Evolutionary conservation across 2,329 filamentous ascomycete genomes (phyloP).

Genomic region (Botrytis squamosa): DNA sequence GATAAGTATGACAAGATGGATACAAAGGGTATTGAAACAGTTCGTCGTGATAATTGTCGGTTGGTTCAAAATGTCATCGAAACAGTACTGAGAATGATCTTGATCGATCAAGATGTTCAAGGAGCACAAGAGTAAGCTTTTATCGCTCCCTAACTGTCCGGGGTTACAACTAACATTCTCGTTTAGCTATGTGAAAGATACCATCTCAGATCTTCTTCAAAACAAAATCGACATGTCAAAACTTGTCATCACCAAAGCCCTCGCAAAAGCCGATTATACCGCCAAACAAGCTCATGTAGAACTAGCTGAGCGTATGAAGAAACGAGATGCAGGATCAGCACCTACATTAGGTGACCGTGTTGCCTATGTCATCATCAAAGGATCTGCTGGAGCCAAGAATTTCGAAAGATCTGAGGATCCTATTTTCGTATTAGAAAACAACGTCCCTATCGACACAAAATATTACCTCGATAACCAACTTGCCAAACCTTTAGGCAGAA

Average conservation of each 20-base stretch:
- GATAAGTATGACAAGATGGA: conserved; percentile 99
- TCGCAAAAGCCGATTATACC: conserved; percentile 86
- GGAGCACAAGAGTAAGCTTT: conserved; percentile 84
- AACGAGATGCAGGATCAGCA: conserved; percentile 21
- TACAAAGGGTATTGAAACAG: conserved; percentile 98
- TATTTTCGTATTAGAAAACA: conserved; percentile 95
- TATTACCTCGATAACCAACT: conserved; percentile 99
- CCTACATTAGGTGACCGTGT: conserved; percentile 20
- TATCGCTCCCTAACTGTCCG: background rate
- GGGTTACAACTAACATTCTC: background rate
- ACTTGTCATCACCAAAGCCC: conserved; percentile 95
- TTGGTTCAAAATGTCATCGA: conserved; percentile 97
- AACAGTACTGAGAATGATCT: conserved; percentile 89
- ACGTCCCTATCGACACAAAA: conserved; percentile 94
- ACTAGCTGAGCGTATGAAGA: conserved; percentile 85
- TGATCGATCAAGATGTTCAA: conserved; percentile 88
- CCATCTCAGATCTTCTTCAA: conserved; percentile 89
- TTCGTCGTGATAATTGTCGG: conserved; percentile 92
- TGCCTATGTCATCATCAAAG: conserved; percentile 90
- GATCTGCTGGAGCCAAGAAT: conserved; percentile 83
- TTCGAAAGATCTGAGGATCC: conserved; percentile 98
- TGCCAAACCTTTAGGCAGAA: conserved; percentile 87
- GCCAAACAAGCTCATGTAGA: conserved; percentile 96
- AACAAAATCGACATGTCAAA: conserved; percentile 99
- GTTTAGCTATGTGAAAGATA: conserved; percentile 73